Evolutionary conservation across 106 monocot genomes (phyloP).

Genomic region (Dendrobium officinale): DNA sequence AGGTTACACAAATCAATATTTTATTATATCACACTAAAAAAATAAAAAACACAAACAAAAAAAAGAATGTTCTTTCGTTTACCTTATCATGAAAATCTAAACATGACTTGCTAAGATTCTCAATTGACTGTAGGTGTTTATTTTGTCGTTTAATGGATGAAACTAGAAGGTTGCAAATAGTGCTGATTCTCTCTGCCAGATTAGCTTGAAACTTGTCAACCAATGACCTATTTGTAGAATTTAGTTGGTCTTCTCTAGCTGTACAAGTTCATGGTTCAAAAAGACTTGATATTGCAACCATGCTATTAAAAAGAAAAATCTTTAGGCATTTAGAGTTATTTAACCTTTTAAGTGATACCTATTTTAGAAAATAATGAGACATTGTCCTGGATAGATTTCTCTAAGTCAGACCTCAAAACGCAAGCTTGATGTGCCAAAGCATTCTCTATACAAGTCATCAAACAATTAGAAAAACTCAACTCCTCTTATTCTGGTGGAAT

Average conservation of each 20-base stretch:
- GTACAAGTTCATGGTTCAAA: slow-evolving; percentile 8
- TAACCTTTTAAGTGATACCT: slow-evolving; percentile 28
- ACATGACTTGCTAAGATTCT: slow-evolving; percentile 65
- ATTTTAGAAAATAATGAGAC: slow-evolving; percentile 70
- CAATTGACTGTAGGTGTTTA: slow-evolving; percentile 49
- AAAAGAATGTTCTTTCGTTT: background rate
- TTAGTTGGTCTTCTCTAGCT: slow-evolving; percentile 83
- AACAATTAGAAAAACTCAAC: background rate
- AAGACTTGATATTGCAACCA: background rate
- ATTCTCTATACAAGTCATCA: slow-evolving; percentile 47
- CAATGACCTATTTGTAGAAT: slow-evolving; percentile 47
- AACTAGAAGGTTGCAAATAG: slow-evolving; percentile 46
- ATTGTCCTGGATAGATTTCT: slow-evolving; percentile 81
- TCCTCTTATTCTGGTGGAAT: background rate
- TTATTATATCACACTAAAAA: background rate
- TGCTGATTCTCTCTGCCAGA: slow-evolving; percentile 43
- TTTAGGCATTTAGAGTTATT: background rate
- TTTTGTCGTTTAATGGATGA: slow-evolving; percentile 63
- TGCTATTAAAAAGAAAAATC: background rate
- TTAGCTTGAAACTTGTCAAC: slow-evolving; percentile 68
- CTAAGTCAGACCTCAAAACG: slow-evolving; percentile 67
- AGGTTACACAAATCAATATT: background rate
- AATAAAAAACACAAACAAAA: background rate
- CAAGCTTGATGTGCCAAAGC: slow-evolving; percentile 82
- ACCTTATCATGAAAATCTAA: slow-evolving; percentile 86